Evolutionary conservation across 495 filamentous ascomycete species (phyloP).

Genomic region (Penicillium daleae): DNA sequence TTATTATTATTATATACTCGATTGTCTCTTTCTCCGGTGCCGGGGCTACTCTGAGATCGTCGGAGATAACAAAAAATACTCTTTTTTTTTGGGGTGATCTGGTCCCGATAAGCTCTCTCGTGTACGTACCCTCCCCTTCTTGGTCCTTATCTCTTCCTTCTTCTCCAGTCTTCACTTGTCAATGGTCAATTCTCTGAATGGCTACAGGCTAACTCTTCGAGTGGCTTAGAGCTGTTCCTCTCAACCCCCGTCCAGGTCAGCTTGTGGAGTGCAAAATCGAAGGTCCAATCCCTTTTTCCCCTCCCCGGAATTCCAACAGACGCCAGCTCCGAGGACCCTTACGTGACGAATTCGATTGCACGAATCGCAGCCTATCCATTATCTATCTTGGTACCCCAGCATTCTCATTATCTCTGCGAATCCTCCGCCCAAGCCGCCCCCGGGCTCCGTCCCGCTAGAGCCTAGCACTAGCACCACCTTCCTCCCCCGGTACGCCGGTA

Average conservation of each 20-base stretch:
- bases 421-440: constrained; percentile 1
- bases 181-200: neutral
- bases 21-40: constrained; percentile 3
- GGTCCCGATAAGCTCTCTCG: constrained; percentile 19
- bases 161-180: neutral
- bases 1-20: neutral
- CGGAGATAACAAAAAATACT: constrained; percentile 31
- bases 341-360: constrained; percentile 21
- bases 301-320: constrained; percentile 12
- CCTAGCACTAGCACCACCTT: too few species aligned
- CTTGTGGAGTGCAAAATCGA: constrained; percentile 1
- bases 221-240: neutral
- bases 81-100: constrained; percentile 2
- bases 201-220: neutral
- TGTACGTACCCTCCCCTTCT: neutral
- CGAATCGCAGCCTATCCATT: constrained; percentile 19
- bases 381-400: neutral
- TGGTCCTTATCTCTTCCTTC: constrained; percentile 5
- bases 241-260: neutral
- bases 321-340: constrained; percentile 14
- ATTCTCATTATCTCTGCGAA: constrained; percentile 7
- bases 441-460: neutral
- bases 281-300: constrained; percentile 1
- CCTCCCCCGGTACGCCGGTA: too few species aligned
- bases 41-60: constrained; percentile 3